Conservation (phyloP, 129 eudicot species). For the Heracleum sosnowskyi region DNA sequence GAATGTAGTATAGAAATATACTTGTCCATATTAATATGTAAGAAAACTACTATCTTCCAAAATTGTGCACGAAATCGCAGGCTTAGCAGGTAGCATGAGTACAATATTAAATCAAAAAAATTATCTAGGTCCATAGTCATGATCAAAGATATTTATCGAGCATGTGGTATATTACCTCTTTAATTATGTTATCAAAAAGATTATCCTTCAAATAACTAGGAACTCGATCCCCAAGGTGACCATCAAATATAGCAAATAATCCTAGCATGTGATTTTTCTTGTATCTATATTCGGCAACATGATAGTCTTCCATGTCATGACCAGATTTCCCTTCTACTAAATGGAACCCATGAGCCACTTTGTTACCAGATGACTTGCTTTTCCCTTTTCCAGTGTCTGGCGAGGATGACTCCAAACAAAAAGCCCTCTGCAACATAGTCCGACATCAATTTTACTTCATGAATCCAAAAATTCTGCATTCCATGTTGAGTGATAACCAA, state of each 20-base stretch:
- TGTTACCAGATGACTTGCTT: slow-evolving; percentile 43
- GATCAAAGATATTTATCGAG: slow-evolving; percentile 2
- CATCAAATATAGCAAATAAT: slow-evolving; percentile 74
- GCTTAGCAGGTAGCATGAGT: too few relatives aligned
- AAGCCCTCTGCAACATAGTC: slow-evolving; percentile 36
- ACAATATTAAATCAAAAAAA: not conserved
- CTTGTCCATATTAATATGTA: not conserved
- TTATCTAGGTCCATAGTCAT: not conserved
- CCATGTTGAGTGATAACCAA: not conserved
- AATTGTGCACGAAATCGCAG: not conserved
- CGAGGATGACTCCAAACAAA: slow-evolving; percentile 48
- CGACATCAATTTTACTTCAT: not conserved
- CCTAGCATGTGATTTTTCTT: slow-evolving; percentile 56
- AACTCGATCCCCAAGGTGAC: slow-evolving; percentile 71
- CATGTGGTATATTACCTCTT: slow-evolving; percentile 34
- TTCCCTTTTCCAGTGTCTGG: slow-evolving; percentile 65
- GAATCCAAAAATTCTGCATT: not conserved
- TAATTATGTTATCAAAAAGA: slow-evolving; percentile 63
- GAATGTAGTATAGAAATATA: not conserved
- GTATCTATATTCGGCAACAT: slow-evolving; percentile 63
- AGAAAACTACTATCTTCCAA: not conserved
- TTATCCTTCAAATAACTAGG: slow-evolving; percentile 66
- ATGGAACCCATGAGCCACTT: slow-evolving; percentile 63
- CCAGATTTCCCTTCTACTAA: slow-evolving; percentile 74
- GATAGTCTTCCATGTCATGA: slow-evolving; percentile 86